Percentiles rank a stretch among this genome's conserved stretches.
Evolutionary conservation across 352 stramenopile genomes (phyloP).

Genomic region (Peronospora belbahrii): DNA sequence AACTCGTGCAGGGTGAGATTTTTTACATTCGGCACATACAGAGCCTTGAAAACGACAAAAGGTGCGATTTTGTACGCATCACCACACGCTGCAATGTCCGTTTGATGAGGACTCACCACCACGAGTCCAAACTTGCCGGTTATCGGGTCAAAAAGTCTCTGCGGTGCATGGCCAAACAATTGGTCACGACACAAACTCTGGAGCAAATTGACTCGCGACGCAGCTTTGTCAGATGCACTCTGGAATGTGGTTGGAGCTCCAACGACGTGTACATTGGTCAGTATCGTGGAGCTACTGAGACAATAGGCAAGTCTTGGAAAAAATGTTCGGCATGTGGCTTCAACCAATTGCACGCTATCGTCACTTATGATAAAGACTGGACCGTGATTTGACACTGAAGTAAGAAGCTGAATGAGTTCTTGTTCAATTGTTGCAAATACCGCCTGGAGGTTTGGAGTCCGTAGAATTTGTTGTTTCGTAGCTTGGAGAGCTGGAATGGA

Average conservation of each 20-base stretch:
- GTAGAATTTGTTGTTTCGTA: slow-evolving; percentile 41
- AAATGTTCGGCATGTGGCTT: slow-evolving; percentile 50
- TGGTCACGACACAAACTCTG: slow-evolving; percentile 51
- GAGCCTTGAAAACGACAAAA: slow-evolving; percentile 51
- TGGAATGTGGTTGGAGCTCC: slow-evolving; percentile 48
- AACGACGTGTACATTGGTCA: slow-evolving; percentile 56
- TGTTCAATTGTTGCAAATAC: slow-evolving; percentile 55
- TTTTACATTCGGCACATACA: slow-evolving; percentile 41
- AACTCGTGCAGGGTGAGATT: slow-evolving; percentile 51
- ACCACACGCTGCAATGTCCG: slow-evolving; percentile 42
- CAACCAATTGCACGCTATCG: slow-evolving; percentile 51
- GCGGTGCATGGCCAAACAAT: slow-evolving; percentile 38
- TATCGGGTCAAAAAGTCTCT: slow-evolving; percentile 31
- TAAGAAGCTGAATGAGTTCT: slow-evolving; percentile 44
- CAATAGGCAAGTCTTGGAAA: slow-evolving; percentile 61
- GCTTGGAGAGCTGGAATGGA: slow-evolving; percentile 32
- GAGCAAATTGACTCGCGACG: slow-evolving; percentile 44
- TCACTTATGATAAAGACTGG: slow-evolving; percentile 65
- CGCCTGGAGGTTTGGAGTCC: slow-evolving; percentile 37
- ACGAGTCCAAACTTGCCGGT: slow-evolving; percentile 50
- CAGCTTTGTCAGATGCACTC: slow-evolving; percentile 39
- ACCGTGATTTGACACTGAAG: slow-evolving; percentile 32
- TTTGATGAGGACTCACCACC: slow-evolving; percentile 49
- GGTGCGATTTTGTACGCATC: slow-evolving; percentile 50
- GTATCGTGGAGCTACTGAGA: slow-evolving; percentile 34